phyloP scores from a whole-genome alignment of 345 rosid genomes.

The Balakata baccata region DNA sequence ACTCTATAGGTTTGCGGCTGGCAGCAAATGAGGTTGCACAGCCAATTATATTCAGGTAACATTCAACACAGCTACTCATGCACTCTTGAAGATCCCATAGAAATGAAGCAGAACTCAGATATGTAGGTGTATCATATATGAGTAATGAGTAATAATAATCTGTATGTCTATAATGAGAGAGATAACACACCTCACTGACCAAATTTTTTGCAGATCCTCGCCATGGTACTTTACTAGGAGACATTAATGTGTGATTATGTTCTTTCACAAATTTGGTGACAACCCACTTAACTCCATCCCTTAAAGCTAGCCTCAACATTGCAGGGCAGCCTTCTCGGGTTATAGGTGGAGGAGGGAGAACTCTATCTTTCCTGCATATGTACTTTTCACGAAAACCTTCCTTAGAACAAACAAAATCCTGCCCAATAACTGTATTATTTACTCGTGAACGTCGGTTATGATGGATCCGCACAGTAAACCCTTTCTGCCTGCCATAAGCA shows the following conservation, averaged over 20 bases:
- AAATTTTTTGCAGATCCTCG: slow-evolving; percentile 38
- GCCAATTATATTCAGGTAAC: too few species aligned
- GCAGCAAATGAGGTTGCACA: too few species aligned
- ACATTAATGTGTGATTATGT: slow-evolving; percentile 40
- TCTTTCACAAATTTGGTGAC: slow-evolving; percentile 44
- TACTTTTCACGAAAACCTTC: slow-evolving; percentile 56
- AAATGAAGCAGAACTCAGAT: not conserved
- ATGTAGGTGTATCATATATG: not conserved
- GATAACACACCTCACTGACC: slow-evolving; percentile 36
- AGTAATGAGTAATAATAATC: not conserved
- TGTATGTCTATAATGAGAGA: not conserved
- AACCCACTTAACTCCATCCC: slow-evolving; percentile 43
- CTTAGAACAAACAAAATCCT: slow-evolving; percentile 56
- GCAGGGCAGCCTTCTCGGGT: slow-evolving; percentile 50
- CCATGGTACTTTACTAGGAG: slow-evolving; percentile 47
- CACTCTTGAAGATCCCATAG: not conserved
- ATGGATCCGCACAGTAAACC: slow-evolving; percentile 50
- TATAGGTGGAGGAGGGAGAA: slow-evolving; percentile 53
- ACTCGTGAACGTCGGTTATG: slow-evolving; percentile 49
- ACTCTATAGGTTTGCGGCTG: too few species aligned
- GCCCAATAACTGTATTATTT: slow-evolving; percentile 47
- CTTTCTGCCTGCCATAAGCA: slow-evolving; percentile 41
- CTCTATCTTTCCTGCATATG: slow-evolving; percentile 47
- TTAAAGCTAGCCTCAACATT: slow-evolving; percentile 45
- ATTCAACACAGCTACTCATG: too few species aligned